These are phyloP conservation scores for Mayamaea pseudoterrestris DNA, from an alignment of 108 stramenopile species.

Conservation along the genomic window DNA sequence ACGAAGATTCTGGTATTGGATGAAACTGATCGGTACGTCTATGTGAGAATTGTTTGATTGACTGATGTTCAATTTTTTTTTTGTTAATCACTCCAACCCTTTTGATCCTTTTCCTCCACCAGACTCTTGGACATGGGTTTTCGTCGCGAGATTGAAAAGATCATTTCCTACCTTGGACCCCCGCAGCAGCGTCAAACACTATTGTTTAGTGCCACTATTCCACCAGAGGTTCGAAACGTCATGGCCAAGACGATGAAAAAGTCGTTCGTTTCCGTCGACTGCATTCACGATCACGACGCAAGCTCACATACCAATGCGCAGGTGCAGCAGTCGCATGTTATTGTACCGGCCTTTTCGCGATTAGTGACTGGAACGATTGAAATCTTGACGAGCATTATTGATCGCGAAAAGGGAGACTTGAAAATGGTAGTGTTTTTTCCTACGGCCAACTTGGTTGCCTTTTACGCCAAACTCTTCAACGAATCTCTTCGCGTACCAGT, in stretches of 20 bases:
- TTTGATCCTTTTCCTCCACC: too few species aligned
- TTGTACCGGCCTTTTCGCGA: constrained; percentile 25
- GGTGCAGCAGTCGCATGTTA: constrained; percentile 34
- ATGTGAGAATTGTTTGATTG: too few species aligned
- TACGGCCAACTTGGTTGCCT: constrained; percentile 41
- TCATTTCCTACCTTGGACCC: constrained; percentile 62
- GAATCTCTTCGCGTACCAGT: background rate
- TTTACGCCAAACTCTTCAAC: constrained; percentile 5
- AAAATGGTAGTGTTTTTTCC: constrained; percentile 73
- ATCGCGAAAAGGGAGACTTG: constrained; percentile 45
- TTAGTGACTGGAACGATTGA: constrained; percentile 38
- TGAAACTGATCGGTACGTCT: constrained; percentile 92
- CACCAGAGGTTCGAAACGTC: constrained; percentile 46
- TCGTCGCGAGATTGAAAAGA: constrained; percentile 62
- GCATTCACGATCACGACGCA: background rate
- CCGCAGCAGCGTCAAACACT: constrained; percentile 70
- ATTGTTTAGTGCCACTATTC: constrained; percentile 88
- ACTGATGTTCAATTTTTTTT: too few species aligned
- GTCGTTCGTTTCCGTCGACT: background rate
- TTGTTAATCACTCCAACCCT: too few species aligned
- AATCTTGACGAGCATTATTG: constrained; percentile 23
- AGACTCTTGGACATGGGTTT: constrained; percentile 95
- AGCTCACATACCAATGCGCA: constrained; percentile 30
- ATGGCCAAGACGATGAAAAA: constrained; percentile 19
- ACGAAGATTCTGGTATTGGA: constrained; percentile 48